A percentile compares a stretch with the other conserved stretches of the same genome.
These are phyloP conservation scores for baker's yeast (Saccharomyces cerevisiae) DNA, from an alignment of 805 yeast genomes.

Conservation along the genomic window DNA sequence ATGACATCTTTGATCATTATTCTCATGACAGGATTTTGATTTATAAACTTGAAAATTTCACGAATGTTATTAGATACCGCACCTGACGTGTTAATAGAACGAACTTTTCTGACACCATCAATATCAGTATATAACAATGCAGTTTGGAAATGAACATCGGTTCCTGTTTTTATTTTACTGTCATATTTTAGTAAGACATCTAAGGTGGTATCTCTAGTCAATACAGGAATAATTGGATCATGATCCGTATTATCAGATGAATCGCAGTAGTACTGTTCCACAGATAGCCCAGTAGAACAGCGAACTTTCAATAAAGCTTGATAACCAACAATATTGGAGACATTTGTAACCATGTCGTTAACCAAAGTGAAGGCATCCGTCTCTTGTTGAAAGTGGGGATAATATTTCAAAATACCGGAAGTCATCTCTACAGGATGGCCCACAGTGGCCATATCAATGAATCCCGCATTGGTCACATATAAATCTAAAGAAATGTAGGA, in stretches of 20 bases:
- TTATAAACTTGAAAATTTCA: conserved; percentile 72
- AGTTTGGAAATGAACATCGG: conserved; percentile 84
- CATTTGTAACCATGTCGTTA: conserved; percentile 48
- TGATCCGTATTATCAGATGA: conserved; percentile 36
- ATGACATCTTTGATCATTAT: conserved; percentile 45
- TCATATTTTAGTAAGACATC: conserved; percentile 72
- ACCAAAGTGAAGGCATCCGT: conserved; percentile 63
- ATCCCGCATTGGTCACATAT: conserved; percentile 54
- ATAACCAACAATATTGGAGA: conserved; percentile 52
- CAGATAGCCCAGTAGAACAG: conserved; percentile 80
- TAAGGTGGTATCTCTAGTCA: conserved; percentile 54
- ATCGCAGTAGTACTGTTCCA: conserved; percentile 63
- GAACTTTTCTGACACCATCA: conserved; percentile 69
- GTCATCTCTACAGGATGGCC: conserved; percentile 55
- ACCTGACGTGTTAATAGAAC: conserved; percentile 78
- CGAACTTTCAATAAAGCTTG: conserved; percentile 80
- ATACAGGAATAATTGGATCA: conserved; percentile 65
- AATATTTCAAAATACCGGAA: conserved; percentile 62
- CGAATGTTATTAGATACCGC: conserved; percentile 68
- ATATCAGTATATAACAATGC: conserved; percentile 78
- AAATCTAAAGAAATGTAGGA: conserved; percentile 69
- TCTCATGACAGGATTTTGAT: conserved; percentile 57
- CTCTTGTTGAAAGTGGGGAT: conserved; percentile 57
- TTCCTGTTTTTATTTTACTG: conserved; percentile 52
- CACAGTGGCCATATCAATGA: conserved; percentile 68